phyloP scores from a whole-genome alignment of 208 protist genomes.

The Leishmania amazonensis region DNA sequence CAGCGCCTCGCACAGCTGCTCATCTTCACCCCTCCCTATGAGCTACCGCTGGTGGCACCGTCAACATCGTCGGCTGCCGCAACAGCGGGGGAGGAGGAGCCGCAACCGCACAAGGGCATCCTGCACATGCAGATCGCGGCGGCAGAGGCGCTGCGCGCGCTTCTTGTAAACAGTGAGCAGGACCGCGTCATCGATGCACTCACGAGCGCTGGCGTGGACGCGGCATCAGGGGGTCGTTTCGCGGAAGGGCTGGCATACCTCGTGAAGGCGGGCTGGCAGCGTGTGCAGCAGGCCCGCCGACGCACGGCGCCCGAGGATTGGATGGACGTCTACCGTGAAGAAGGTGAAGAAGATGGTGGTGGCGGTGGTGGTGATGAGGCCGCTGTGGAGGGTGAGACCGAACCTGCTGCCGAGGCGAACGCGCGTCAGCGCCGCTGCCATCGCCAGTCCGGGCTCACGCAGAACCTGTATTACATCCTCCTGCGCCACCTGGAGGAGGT shows the following conservation, averaged over 20 bases:
- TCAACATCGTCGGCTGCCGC: neutral
- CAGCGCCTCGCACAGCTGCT: slow-evolving; percentile 60
- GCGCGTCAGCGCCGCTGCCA: neutral
- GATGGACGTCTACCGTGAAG: slow-evolving; percentile 21
- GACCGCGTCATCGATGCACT: slow-evolving; percentile 64
- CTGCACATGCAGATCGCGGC: slow-evolving; percentile 59
- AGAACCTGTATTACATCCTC: slow-evolving; percentile 38
- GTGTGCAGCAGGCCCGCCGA: slow-evolving; percentile 35
- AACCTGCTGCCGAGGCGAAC: neutral
- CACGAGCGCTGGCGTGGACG: slow-evolving; percentile 13
- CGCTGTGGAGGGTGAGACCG: neutral
- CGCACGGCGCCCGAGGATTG: slow-evolving; percentile 24
- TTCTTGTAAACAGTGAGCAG: slow-evolving; percentile 62
- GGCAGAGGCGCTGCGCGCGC: slow-evolving; percentile 59
- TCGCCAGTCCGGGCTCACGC: slow-evolving; percentile 2
- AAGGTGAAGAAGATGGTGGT: neutral
- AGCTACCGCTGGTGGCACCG: neutral
- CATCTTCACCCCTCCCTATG: slow-evolving; percentile 19
- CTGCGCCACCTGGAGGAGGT: slow-evolving; percentile 57
- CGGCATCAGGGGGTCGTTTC: slow-evolving; percentile 21
- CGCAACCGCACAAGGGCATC: slow-evolving; percentile 35
- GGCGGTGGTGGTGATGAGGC: neutral
- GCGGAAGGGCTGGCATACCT: slow-evolving; percentile 35
- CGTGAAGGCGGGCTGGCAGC: slow-evolving; percentile 37
- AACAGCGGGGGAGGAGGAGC: neutral